These are phyloP conservation scores for Pholiota conissans DNA, from an alignment of 768 basidiomycete genomes.

Conservation along the genomic window DNA sequence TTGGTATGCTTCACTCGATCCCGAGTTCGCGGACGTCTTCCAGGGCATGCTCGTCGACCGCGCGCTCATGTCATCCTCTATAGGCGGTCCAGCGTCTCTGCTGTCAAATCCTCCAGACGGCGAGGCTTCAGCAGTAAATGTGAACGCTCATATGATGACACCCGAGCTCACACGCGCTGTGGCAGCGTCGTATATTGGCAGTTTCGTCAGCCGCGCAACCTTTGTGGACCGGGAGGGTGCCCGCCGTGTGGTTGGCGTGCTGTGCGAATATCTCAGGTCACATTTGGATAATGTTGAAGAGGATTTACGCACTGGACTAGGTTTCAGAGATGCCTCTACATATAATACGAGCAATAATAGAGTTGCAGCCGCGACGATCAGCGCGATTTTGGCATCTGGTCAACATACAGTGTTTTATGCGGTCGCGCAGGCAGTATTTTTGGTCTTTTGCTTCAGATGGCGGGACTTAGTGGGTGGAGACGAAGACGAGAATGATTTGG, in stretches of 20 bases:
- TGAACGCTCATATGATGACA: constrained; percentile 30
- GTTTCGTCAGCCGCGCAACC: constrained; percentile 85
- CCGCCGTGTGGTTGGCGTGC: constrained; percentile 71
- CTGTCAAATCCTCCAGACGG: neutral
- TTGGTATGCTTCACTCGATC: constrained; percentile 90
- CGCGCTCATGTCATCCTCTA: constrained; percentile 58
- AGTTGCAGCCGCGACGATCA: constrained; percentile 14
- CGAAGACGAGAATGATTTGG: constrained; percentile 47
- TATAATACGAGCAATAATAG: constrained; percentile 3
- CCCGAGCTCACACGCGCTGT: constrained; percentile 85
- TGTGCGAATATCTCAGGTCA: constrained; percentile 82
- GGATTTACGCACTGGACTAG: constrained; percentile 38
- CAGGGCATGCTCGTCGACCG: constrained; percentile 93
- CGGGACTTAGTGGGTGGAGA: constrained; percentile 66
- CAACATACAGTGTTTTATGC: constrained; percentile 86
- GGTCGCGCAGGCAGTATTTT: constrained; percentile 86
- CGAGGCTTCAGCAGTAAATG: constrained; percentile 10
- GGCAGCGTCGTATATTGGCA: constrained; percentile 91
- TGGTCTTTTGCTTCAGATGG: constrained; percentile 99
- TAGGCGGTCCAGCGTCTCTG: constrained; percentile 15
- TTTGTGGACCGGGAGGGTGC: constrained; percentile 80
- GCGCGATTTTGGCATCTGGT: constrained; percentile 26
- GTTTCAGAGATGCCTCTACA: constrained; percentile 11
- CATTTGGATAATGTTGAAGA: constrained; percentile 76
- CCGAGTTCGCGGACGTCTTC: constrained; percentile 89